Evolutionary conservation across 2,329 filamentous ascomycete genomes (phyloP).

Genomic region (Microsporum audouinii): DNA sequence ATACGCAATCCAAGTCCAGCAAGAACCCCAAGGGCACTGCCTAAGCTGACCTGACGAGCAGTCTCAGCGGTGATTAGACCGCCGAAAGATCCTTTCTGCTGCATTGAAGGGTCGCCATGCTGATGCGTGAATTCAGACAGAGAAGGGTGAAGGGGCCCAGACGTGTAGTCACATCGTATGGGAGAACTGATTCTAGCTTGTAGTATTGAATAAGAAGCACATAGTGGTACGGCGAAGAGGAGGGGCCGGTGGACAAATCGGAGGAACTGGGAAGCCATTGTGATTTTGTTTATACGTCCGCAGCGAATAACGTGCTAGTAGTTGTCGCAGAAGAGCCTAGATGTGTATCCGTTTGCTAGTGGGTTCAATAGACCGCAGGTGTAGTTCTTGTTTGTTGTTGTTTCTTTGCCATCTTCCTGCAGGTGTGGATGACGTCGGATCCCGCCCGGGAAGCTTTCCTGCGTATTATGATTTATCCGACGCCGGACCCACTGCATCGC

Average conservation of each 20-base stretch:
- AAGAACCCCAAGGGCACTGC: constrained; percentile 35
- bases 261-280: constrained; percentile 16
- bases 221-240: constrained; percentile 19
- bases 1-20: constrained; percentile 34
- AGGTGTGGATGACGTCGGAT: background rate
- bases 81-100: constrained; percentile 14
- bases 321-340: background rate
- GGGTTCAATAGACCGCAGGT: background rate
- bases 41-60: constrained; percentile 36
- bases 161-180: constrained; percentile 29
- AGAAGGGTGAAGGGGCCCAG: constrained; percentile 6
- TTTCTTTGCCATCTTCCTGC: background rate
- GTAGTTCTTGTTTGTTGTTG: background rate
- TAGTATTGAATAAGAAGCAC: constrained; percentile 26
- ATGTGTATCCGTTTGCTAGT: background rate
- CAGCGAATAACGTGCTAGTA: background rate
- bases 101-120: constrained; percentile 8
- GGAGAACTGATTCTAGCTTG: constrained; percentile 20
- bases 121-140: constrained; percentile 1
- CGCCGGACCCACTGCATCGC: too few relatives aligned
- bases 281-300: background rate
- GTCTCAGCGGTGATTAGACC: constrained; percentile 23
- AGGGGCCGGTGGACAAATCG: constrained; percentile 13
- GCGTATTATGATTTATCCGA: too few relatives aligned
- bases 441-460: background rate